Evolutionary conservation across 495 filamentous ascomycete genomes (phyloP).

Genomic region (Talaromyces thailandensis): DNA sequence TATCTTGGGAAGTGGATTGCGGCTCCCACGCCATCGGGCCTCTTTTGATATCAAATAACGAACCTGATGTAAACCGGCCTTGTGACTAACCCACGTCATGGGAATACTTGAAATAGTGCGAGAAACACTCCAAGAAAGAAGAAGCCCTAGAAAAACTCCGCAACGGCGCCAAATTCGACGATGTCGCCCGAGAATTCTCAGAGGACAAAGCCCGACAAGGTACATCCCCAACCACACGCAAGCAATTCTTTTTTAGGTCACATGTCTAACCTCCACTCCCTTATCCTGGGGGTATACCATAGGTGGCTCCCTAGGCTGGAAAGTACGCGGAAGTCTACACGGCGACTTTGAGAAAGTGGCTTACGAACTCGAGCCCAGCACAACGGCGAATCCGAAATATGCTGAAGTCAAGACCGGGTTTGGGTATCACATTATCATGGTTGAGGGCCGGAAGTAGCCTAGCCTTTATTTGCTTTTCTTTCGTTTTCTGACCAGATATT

Average conservation of each 20-base stretch:
- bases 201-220: conserved; percentile 85
- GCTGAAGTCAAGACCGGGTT: conserved; percentile 73
- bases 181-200: conserved; percentile 76
- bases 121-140: conserved; percentile 83
- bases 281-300: background rate
- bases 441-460: conserved; percentile 57
- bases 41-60: background rate
- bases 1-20: background rate
- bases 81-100: background rate
- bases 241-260: background rate
- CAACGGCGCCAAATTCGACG: conserved; percentile 75
- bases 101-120: conserved; percentile 45
- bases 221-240: conserved; percentile 19
- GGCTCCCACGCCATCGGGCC: background rate
- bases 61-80: background rate
- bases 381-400: conserved; percentile 65
- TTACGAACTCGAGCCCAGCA: conserved; percentile 68
- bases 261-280: background rate
- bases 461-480: background rate
- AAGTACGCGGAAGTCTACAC: conserved; percentile 63
- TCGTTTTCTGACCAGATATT: background rate
- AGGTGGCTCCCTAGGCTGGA: conserved; percentile 83
- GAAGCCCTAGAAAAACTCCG: conserved; percentile 72
- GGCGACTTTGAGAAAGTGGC: conserved; percentile 73
- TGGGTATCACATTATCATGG: conserved; percentile 95